A percentile compares a stretch with the other conserved stretches of the same genome.
These are phyloP conservation scores for Boletus sp. DNA, from an alignment of 1,284 basidiomycete genomes.

Conservation along the genomic window DNA sequence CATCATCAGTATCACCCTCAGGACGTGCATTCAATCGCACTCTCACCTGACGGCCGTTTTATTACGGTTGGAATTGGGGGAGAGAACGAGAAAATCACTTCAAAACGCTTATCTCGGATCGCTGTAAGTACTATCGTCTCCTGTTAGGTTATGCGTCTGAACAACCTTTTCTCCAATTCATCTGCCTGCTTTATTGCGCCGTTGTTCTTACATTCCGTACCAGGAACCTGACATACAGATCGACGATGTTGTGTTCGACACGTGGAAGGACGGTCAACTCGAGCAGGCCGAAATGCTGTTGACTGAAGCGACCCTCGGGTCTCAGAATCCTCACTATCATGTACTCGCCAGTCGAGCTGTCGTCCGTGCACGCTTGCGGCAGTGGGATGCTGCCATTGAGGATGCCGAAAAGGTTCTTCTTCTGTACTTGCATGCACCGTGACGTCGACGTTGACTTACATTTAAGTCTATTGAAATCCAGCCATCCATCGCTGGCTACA, in stretches of 20 bases:
- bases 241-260: background rate
- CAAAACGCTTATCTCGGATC: background rate
- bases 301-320: background rate
- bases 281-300: background rate
- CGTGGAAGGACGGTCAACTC: background rate
- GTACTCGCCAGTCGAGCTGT: constrained; percentile 8
- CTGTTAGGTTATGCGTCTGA: background rate
- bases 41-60: background rate
- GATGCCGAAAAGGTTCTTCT: background rate
- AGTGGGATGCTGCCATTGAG: background rate
- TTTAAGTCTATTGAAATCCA: background rate
- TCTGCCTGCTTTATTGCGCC: background rate
- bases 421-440: background rate
- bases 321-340: background rate
- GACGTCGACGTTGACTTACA: background rate
- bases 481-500: background rate
- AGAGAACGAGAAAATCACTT: background rate
- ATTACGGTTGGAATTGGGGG: background rate
- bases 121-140: background rate
- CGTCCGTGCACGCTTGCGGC: background rate
- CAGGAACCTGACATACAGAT: background rate
- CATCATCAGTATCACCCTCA: background rate
- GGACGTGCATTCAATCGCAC: background rate
- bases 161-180: background rate
- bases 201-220: background rate